Conservation (phyloP, 129 eudicot genomes). For the Kitagawia praeruptora region DNA sequence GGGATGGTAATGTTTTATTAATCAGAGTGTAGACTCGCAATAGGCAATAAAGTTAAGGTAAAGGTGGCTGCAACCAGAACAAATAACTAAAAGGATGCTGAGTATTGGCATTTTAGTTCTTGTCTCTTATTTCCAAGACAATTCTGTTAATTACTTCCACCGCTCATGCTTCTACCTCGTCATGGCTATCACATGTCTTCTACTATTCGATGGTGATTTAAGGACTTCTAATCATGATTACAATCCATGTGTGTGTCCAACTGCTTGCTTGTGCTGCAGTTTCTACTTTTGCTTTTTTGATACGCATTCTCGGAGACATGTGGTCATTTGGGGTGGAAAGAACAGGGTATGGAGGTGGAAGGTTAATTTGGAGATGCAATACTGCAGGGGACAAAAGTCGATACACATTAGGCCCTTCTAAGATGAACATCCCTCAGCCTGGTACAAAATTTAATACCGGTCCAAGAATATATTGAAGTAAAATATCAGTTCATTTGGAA, state of each 20-base stretch:
- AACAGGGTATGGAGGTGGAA: not conserved
- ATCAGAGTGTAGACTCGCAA: not conserved
- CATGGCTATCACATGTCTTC: not conserved
- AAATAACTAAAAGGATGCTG: not conserved
- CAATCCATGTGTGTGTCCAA: not conserved
- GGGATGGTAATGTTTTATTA: not conserved
- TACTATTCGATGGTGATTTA: not conserved
- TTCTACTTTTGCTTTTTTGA: not conserved
- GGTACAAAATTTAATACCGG: not conserved
- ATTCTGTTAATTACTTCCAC: not conserved
- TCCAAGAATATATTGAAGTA: not conserved
- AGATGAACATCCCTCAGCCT: not conserved
- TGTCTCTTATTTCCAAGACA: not conserved
- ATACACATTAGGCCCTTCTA: not conserved
- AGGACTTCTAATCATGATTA: not conserved
- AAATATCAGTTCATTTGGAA: not conserved
- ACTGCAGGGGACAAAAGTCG: not conserved
- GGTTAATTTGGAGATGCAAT: not conserved
- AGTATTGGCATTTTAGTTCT: not conserved
- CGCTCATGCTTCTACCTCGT: not conserved
- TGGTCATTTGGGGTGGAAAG: not conserved
- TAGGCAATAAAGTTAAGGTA: not conserved
- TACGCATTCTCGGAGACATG: not conserved
- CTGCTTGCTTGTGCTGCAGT: not conserved
- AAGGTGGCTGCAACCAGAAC: not conserved